Base-by-base conservation (phyloP, 768 basidiomycete genomes). In the Collybiopsis luxurians region DNA sequence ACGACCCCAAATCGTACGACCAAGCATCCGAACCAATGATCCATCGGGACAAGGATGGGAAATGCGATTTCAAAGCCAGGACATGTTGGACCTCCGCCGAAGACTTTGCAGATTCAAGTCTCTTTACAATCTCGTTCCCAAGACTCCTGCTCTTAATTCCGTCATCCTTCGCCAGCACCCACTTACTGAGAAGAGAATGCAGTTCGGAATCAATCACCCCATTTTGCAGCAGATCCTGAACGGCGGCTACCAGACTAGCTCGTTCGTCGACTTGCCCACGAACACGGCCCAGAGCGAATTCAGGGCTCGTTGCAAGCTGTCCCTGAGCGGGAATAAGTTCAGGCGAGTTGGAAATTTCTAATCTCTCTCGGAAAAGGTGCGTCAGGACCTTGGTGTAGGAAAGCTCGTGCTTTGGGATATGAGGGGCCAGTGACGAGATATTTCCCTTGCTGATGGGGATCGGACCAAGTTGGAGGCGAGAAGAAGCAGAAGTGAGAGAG, bases 11-110 rank as follows among this genome's bases (percentile, higher is more conserved):
- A 71, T 98, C 97, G 69, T 97, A 93, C 0, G 95, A 90, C 97
- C 97, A 98, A 0, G 92, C 90, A 68, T 99, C 97, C 19, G 95
- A 98, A 19, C 96, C 95, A 63, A 99, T 89, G 71, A 99, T 98
- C 97, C 97, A 99, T 57, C 91, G 80, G 6, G 92, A 94, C 36
- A 77, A 77, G 7, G 85, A 75, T 40, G 82, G 74, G 63, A 97
- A 83, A 62, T 86, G 82, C 19, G 81, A 71, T 39, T 79, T 79
- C 11, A 89, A 74, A 15, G 79, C 65, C 36, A 92, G 78, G 44
- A 92, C 79, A 27, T 78, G 78, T 39, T 83, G 72, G 4, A 81
- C 83, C 9, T 79, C 71, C 4, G 79, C 69, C 57, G 79, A 75
- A 7, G 69, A 58, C 17, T 73, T 61, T 1, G 76, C 58, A 17